Evolutionary conservation across 306 rosid species (phyloP), one percentile per base, ranked within the genome.

Genomic region (Arachis hypogaea): DNA sequence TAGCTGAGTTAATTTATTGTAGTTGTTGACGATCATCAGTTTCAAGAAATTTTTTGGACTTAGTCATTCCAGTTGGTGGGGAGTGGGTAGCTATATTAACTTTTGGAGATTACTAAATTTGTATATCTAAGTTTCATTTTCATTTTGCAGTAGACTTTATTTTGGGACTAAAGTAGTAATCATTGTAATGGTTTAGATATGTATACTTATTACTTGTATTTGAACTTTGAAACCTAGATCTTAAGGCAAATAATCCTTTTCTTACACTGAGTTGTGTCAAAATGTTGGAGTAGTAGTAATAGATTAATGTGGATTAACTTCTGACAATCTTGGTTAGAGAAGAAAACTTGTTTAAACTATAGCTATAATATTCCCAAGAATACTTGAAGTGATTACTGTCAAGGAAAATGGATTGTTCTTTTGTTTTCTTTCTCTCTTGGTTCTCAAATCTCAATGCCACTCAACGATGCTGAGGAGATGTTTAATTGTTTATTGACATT

Each of bases 11-110:
- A 69, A 67, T 71, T 76, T 71, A 44, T 57, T 57, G 69, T 8
- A 72, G 77, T 73, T 40, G 66, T 30, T 68, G 63, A 5, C 63
- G 63, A 5, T 77, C 9, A 66, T 42, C 46, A 59, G 30, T 63
- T 72, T 63, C 42, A 66, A 44, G 51, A 67, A 30, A 40, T 73
- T 71, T 62, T 80, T 68, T 12, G 68, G 82, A 3, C 51, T 47
- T 47, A 33, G 56, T 63, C 41, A 36, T n/a, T 4, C 1, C n/a
- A 30, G 70, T 46, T 71, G 57, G 83, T 63, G 68, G 69, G 14
- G 59, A 4, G 63, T 9, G 77, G 61, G 14, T 59, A 59, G 78
- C 50, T 66, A 22, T 29, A 52, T 82, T 77, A 63, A 76, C 76
- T 46, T 77, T 68, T 33, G 38, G 38, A 33, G 63, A 52, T 14